Percentiles rank a stretch among this genome's conserved stretches.
Conservation (phyloP, 2,329 filamentous ascomycete species). For the Pseudocercospora vitis region DNA sequence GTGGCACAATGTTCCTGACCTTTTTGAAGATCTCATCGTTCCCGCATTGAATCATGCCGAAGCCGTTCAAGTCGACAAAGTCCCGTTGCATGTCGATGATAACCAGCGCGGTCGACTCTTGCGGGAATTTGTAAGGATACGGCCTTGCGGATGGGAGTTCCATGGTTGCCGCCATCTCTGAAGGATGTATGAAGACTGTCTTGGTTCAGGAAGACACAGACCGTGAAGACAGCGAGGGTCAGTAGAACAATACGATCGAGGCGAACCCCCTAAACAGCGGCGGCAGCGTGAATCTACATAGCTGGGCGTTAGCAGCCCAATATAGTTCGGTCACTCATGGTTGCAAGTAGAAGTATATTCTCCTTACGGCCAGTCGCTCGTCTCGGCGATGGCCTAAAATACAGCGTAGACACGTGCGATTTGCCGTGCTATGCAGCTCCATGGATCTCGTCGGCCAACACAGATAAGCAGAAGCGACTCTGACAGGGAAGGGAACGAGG, state of each 20-base stretch:
- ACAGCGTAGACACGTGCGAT: constrained; percentile 5
- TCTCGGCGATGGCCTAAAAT: not conserved
- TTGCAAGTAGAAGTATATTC: not conserved
- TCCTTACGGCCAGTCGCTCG: not conserved
- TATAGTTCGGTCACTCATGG: not conserved
- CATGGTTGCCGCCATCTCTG: constrained; percentile 30
- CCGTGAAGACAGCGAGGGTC: not conserved
- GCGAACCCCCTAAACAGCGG: not conserved
- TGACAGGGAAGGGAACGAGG: not conserved
- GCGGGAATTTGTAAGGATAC: constrained; percentile 51
- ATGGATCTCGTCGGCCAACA: constrained; percentile 6
- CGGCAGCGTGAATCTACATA: constrained; percentile 1
- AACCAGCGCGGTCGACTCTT: constrained; percentile 50
- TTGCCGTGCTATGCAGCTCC: constrained; percentile 4
- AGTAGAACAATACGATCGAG: too few species aligned
- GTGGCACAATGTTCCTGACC: constrained; percentile 32
- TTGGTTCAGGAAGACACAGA: not conserved
- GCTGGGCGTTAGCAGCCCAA: not conserved
- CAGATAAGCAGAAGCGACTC: too few species aligned
- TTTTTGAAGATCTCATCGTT: constrained; percentile 39
- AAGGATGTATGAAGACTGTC: too few species aligned
- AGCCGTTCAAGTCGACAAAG: constrained; percentile 52
- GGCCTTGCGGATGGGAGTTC: constrained; percentile 41
- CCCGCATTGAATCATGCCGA: constrained; percentile 52
- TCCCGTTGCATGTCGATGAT: constrained; percentile 57